These are phyloP conservation scores for Diaporthe caulivora DNA, from an alignment of 2,329 filamentous ascomycete species.

Conservation along the genomic window DNA sequence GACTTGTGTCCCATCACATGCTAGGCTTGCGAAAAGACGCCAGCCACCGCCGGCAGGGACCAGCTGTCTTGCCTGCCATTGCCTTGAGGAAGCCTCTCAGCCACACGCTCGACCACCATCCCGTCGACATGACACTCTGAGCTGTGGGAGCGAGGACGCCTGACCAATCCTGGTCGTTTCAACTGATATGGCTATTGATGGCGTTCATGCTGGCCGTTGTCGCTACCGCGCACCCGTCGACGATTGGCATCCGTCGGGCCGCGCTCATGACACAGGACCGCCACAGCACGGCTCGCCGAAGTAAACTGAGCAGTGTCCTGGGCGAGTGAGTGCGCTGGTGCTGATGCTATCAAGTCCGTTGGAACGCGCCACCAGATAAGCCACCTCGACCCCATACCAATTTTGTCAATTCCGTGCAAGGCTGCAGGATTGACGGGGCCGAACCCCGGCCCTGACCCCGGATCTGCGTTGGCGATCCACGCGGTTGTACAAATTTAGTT, in stretches of 20 bases:
- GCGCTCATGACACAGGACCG: not conserved
- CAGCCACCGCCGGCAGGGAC: not conserved
- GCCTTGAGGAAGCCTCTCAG: not conserved
- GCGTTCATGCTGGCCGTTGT: not conserved
- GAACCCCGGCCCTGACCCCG: not conserved
- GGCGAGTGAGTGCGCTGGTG: not conserved
- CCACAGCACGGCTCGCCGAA: not conserved
- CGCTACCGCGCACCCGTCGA: not conserved
- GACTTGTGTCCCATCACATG: slow-evolving; percentile 4
- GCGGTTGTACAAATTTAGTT: not conserved
- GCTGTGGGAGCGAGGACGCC: not conserved
- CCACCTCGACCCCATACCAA: not conserved
- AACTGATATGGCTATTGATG: not conserved
- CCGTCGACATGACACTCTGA: not conserved
- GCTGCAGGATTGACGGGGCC: not conserved
- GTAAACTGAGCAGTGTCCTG: not conserved
- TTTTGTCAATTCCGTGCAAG: not conserved
- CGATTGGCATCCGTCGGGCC: not conserved
- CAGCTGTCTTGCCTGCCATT: not conserved
- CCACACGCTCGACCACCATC: not conserved
- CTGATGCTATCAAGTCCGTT: not conserved
- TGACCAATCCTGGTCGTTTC: slow-evolving; percentile 5
- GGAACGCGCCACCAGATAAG: not conserved
- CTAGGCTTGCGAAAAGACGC: slow-evolving; percentile 2
- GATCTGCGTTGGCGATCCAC: not conserved